Percentiles rank a stretch among this genome's conserved stretches.
Conservation (phyloP, 768 basidiomycete species). For the Galerina marginata region DNA sequence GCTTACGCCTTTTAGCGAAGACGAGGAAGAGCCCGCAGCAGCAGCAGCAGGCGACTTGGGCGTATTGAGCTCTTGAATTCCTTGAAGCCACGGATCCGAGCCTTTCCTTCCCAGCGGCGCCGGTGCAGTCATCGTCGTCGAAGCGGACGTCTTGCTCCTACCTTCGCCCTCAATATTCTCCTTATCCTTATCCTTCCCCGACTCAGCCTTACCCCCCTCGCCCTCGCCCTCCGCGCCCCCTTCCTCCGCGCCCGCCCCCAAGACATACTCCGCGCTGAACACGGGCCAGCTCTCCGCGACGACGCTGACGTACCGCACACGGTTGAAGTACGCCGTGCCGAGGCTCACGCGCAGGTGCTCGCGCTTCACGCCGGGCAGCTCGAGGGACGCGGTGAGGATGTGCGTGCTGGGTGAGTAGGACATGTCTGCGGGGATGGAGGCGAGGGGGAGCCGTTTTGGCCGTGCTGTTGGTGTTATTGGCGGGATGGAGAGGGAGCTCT, state of each 20-base stretch:
- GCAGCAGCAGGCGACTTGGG: not conserved
- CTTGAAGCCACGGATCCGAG: conserved; percentile 5
- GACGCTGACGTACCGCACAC: conserved; percentile 53
- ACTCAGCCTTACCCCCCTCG: not conserved
- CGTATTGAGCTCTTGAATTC: not conserved
- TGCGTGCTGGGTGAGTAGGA: conserved; percentile 58
- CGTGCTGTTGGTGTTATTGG: not conserved
- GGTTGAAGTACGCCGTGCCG: conserved; percentile 63
- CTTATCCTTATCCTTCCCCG: conserved; percentile 5
- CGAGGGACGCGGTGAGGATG: conserved; percentile 63
- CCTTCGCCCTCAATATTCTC: not conserved
- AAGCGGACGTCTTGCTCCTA: not conserved
- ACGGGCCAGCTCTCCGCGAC: conserved; percentile 49
- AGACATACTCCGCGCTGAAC: conserved; percentile 30
- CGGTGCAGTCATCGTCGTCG: conserved; percentile 1
- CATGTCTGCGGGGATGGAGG: conserved; percentile 61
- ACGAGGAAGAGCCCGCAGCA: not conserved
- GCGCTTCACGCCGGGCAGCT: conserved; percentile 71
- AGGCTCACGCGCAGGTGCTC: conserved; percentile 63
- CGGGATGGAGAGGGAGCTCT: not conserved
- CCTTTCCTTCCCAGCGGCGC: not conserved
- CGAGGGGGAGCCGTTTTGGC: not conserved
- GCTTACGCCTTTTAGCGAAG: conserved; percentile 3
- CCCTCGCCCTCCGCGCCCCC: not conserved
- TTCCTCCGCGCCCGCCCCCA: conserved; percentile 11